Evolutionary conservation across 2,329 filamentous ascomycete genomes (phyloP).

Genomic region (Aspergillus sp.): DNA sequence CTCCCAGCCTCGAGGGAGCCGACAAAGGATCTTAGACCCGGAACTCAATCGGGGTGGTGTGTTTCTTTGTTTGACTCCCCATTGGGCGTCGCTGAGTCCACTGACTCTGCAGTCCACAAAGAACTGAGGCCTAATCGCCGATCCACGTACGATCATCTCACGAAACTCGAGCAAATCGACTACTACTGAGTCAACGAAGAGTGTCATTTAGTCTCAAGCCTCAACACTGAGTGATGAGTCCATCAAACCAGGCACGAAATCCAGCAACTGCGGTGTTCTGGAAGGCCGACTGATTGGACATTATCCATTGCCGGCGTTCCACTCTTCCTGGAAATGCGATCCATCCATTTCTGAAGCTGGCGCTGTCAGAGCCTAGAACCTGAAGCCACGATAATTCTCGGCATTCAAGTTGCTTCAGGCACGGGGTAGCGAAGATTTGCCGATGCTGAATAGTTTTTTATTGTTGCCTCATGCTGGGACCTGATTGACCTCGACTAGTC

Average conservation of each 20-base stretch:
- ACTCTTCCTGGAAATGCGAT: conserved; percentile 1
- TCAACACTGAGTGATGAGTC: no score
- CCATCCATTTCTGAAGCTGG: background rate
- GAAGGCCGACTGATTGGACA: conserved; percentile 1
- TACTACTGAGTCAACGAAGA: no score
- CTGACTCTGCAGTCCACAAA: background rate
- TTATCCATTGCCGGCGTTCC: background rate
- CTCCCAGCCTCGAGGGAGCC: background rate
- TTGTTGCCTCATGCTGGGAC: background rate
- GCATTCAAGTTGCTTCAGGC: no score
- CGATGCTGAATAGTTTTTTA: no score
- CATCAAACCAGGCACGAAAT: background rate
- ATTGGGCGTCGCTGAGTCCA: background rate
- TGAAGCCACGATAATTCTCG: background rate
- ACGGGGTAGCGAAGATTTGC: no score
- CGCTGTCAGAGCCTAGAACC: background rate
- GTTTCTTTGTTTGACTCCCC: conserved; percentile 6
- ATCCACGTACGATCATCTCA: background rate
- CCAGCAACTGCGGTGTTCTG: background rate
- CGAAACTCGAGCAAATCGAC: background rate
- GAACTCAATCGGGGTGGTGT: background rate
- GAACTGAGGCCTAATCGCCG: background rate
- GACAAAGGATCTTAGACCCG: background rate
- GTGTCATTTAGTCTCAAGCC: no score
- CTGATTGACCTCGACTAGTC: background rate